These are phyloP conservation scores for Rhodocollybia butyracea DNA, from an alignment of 768 basidiomycete species.

Conservation along the genomic window DNA sequence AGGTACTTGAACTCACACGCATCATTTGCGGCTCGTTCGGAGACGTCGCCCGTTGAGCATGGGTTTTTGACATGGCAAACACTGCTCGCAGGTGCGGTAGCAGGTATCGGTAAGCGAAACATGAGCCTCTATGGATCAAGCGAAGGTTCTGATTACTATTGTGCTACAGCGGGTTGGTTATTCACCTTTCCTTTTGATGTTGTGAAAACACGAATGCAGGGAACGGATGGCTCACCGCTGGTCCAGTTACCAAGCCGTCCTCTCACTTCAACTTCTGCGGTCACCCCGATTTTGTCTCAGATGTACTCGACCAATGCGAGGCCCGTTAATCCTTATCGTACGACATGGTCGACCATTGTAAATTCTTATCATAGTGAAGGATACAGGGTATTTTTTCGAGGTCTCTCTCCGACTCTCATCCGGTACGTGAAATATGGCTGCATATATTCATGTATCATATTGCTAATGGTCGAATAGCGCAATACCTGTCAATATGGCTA, in stretches of 20 bases:
- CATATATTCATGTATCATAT: background rate
- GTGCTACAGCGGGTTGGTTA: constrained; percentile 58
- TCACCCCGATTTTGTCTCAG: constrained; percentile 12
- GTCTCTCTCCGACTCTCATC: constrained; percentile 77
- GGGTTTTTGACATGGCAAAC: constrained; percentile 49
- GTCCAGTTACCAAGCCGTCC: background rate
- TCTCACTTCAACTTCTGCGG: background rate
- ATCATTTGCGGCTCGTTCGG: constrained; percentile 16
- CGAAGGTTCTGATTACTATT: background rate
- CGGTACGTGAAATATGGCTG: constrained; percentile 44
- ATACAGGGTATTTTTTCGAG: constrained; percentile 65
- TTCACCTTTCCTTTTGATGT: constrained; percentile 87
- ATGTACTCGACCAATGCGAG: constrained; percentile 4
- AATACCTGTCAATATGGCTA: constrained; percentile 86
- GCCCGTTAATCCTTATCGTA: constrained; percentile 50
- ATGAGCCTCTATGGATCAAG: background rate
- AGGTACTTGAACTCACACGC: constrained; percentile 39
- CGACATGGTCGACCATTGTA: constrained; percentile 53
- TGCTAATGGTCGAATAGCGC: constrained; percentile 47
- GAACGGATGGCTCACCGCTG: constrained; percentile 15
- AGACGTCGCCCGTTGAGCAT: constrained; percentile 32
- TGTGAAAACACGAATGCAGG: constrained; percentile 87
- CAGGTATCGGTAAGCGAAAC: constrained; percentile 52
- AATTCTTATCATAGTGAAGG: constrained; percentile 68
- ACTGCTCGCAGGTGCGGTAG: constrained; percentile 73